phyloP scores from a whole-genome alignment of 2,329 filamentous ascomycete species.

The Byssoonygena ceratinophila region DNA sequence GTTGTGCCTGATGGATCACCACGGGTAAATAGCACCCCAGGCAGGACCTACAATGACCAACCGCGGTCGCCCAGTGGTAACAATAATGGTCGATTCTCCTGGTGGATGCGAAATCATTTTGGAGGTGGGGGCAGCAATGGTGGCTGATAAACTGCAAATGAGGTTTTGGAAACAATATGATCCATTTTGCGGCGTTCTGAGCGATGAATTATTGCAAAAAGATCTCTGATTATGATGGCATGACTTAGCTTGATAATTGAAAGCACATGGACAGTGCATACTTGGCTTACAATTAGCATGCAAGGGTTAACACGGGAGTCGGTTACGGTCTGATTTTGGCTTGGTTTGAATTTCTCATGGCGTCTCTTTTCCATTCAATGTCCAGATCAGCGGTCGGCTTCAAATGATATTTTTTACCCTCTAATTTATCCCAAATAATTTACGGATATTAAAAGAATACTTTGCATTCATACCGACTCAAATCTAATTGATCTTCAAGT shows the following conservation, averaged over 20 bases:
- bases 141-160: background rate
- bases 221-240: background rate
- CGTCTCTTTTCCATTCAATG: background rate
- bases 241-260: background rate
- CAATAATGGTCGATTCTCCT: constrained; percentile 4
- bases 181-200: background rate
- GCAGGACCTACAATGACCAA: background rate
- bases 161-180: background rate
- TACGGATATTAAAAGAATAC: too few species aligned
- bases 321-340: background rate
- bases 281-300: background rate
- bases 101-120: constrained; percentile 18
- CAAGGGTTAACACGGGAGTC: background rate
- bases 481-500: background rate
- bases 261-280: background rate
- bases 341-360: too few species aligned
- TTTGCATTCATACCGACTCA: too few species aligned
- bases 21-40: background rate
- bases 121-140: constrained; percentile 9
- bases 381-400: background rate
- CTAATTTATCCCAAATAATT: background rate
- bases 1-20: background rate
- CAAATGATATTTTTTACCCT: background rate
- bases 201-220: background rate
- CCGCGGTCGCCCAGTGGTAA: background rate